Conservation (phyloP, 306 rosid genomes). For the Rosa chinensis region DNA sequence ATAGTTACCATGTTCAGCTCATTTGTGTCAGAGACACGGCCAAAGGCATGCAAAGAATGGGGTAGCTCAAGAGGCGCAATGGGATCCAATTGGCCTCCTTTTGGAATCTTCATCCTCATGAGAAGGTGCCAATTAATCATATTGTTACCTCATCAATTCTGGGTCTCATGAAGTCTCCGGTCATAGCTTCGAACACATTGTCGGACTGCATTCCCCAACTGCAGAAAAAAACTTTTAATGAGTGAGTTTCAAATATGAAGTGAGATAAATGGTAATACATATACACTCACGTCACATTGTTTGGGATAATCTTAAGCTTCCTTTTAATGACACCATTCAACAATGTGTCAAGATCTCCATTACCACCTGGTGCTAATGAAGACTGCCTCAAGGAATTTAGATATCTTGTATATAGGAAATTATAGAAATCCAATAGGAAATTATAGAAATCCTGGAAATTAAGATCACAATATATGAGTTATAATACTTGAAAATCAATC, state of each 20-base stretch:
- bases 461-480: neutral
- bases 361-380: conserved; percentile 43
- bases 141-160: conserved; percentile 70
- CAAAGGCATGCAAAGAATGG: conserved; percentile 86
- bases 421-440: conserved; percentile 57
- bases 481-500: neutral
- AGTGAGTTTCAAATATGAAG: neutral
- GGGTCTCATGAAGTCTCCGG: conserved; percentile 85
- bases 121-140: conserved; percentile 10
- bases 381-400: conserved; percentile 42
- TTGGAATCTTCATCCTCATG: conserved; percentile 91
- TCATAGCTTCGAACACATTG: too few relatives aligned
- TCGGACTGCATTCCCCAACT: conserved; percentile 80
- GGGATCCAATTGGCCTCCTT: conserved; percentile 73
- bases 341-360: conserved; percentile 36
- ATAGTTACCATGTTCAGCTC: conserved; percentile 60
- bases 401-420: conserved; percentile 62
- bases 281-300: conserved; percentile 56
- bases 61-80: conserved; percentile 95
- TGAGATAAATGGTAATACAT: neutral
- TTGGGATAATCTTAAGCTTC: conserved; percentile 74
- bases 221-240: neutral
- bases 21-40: conserved; percentile 68
- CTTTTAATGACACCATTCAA: conserved; percentile 72
- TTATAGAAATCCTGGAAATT: conserved; percentile 72